phyloP scores from a whole-genome alignment of 768 basidiomycete genomes.

The Amanita polypyramis region DNA sequence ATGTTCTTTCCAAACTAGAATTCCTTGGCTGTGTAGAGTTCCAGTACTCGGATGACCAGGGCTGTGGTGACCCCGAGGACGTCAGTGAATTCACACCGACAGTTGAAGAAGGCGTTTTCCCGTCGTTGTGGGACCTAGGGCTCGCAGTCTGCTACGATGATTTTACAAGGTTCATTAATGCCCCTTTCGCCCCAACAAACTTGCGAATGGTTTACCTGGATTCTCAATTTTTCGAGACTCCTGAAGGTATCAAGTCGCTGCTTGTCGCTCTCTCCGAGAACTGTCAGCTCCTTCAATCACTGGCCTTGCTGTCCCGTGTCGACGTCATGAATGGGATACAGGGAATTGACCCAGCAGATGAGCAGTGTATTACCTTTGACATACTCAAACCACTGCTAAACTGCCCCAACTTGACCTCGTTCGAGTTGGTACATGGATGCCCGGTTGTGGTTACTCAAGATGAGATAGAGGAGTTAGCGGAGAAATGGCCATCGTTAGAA shows the following conservation, averaged over 20 bases:
- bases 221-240: slow-evolving; percentile 32
- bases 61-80: slow-evolving; percentile 34
- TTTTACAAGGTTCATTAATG: slow-evolving; percentile 32
- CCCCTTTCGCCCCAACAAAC: slow-evolving; percentile 34
- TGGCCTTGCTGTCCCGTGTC: slow-evolving; percentile 30
- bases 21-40: slow-evolving; percentile 42
- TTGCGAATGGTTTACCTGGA: slow-evolving; percentile 44
- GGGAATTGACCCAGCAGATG: slow-evolving; percentile 14
- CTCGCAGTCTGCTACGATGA: slow-evolving; percentile 35
- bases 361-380: slow-evolving; percentile 18
- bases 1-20: slow-evolving; percentile 32
- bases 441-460: slow-evolving; percentile 27
- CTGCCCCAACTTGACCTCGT: slow-evolving; percentile 21
- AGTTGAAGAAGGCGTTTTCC: slow-evolving; percentile 40
- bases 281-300: slow-evolving; percentile 35
- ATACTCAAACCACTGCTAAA: slow-evolving; percentile 26
- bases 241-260: slow-evolving; percentile 29
- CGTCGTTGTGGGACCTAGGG: slow-evolving; percentile 40
- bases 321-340: slow-evolving; percentile 7
- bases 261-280: slow-evolving; percentile 33
- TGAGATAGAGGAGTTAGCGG: slow-evolving; percentile 36
- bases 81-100: slow-evolving; percentile 31
- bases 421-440: slow-evolving; percentile 29
- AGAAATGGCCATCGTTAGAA: slow-evolving; percentile 33
- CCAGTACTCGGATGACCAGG: slow-evolving; percentile 37